A percentile compares a stretch with the other conserved stretches of the same genome.
These are phyloP conservation scores for Aureobasidium vineae DNA, from an alignment of 2,329 filamentous ascomycete species.

Conservation along the genomic window DNA sequence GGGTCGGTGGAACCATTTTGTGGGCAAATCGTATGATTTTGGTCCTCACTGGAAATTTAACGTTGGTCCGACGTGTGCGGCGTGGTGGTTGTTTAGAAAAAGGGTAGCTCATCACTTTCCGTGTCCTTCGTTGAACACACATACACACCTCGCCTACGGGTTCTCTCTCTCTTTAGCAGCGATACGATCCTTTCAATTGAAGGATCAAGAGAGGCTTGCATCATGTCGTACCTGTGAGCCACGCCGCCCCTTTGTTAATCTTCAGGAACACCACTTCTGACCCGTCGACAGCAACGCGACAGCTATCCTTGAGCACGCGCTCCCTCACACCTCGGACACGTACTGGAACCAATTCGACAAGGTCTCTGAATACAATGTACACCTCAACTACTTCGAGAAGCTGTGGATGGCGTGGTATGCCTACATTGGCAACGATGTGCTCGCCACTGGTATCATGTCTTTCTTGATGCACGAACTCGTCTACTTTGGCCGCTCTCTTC, in stretches of 20 bases:
- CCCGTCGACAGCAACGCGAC: slow-evolving; percentile 33
- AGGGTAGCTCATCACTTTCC: slow-evolving; percentile 3
- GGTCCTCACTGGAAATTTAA: slow-evolving; percentile 23
- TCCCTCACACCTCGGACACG: slow-evolving; percentile 50
- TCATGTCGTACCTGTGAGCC: slow-evolving; percentile 25
- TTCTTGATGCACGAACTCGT: slow-evolving; percentile 92
- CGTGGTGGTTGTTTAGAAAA: slow-evolving; percentile 16
- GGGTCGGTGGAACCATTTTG: slow-evolving; percentile 17
- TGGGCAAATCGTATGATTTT: slow-evolving; percentile 20
- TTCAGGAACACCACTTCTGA: slow-evolving; percentile 9
- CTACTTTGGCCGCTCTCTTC: slow-evolving; percentile 89
- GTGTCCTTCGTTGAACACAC: neutral
- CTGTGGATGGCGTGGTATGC: slow-evolving; percentile 96
- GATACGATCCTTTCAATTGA: slow-evolving; percentile 5
- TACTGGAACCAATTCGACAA: slow-evolving; percentile 67
- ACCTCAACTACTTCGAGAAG: slow-evolving; percentile 81
- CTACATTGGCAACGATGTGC: slow-evolving; percentile 95
- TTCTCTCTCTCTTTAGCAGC: neutral
- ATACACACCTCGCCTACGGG: slow-evolving; percentile 7
- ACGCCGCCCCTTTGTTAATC: neutral
- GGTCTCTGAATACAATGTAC: slow-evolving; percentile 71
- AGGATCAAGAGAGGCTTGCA: slow-evolving; percentile 15
- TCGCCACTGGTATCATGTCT: slow-evolving; percentile 96
- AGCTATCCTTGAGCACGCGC: slow-evolving; percentile 38
- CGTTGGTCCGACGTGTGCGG: slow-evolving; percentile 6